These are phyloP conservation scores for Rhizopogon vinicolor DNA, from an alignment of 768 basidiomycete genomes.

Conservation along the genomic window DNA sequence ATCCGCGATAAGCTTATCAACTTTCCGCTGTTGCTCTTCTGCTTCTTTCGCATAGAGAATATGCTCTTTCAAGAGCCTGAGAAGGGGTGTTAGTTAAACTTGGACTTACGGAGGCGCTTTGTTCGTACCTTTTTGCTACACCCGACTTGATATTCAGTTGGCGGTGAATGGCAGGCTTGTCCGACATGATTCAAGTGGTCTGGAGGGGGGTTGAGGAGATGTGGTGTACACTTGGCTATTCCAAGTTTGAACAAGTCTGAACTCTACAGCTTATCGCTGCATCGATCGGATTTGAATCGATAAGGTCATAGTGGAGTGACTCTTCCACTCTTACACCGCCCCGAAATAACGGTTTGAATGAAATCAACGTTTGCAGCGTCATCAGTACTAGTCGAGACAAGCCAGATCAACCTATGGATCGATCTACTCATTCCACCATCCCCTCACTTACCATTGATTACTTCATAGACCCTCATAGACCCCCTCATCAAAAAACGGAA, in stretches of 20 bases:
- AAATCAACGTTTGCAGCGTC: too few relatives aligned
- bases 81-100: background rate
- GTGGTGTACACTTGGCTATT: too few relatives aligned
- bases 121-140: background rate
- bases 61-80: slow-evolving; percentile 67
- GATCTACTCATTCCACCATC: background rate
- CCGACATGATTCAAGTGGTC: background rate
- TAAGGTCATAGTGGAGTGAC: too few relatives aligned
- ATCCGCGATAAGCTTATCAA: slow-evolving; percentile 58
- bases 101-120: background rate
- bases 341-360: too few relatives aligned
- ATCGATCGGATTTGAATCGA: too few relatives aligned
- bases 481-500: background rate
- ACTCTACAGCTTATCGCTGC: too few relatives aligned
- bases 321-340: too few relatives aligned
- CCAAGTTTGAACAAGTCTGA: too few relatives aligned
- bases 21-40: slow-evolving; percentile 48
- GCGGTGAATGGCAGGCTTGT: slow-evolving; percentile 37
- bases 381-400: too few relatives aligned
- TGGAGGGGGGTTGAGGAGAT: background rate
- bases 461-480: too few relatives aligned
- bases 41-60: slow-evolving; percentile 62
- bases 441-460: background rate
- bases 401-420: background rate
- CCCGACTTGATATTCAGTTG: slow-evolving; percentile 79